A percentile compares a stretch with the other conserved stretches of the same genome.
phyloP scores from a whole-genome alignment of 805 yeast genomes.

The Isabelozyma rhagii region DNA sequence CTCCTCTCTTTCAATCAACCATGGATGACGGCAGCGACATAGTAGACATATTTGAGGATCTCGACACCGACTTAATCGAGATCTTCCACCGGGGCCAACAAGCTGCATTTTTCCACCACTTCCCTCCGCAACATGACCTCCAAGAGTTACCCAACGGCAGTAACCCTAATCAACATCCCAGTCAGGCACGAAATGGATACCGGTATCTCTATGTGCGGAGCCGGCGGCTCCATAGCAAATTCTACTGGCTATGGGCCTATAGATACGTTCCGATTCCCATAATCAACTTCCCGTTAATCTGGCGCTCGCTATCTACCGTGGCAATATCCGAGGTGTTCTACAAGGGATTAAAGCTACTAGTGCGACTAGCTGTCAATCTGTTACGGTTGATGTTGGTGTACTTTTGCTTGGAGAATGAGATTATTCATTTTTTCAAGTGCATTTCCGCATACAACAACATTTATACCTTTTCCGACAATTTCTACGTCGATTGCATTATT shows the following conservation, averaged over 20 bases:
- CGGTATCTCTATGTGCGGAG: neutral
- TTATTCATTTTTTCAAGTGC: neutral
- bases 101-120: conserved; percentile 8
- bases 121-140: neutral
- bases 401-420: neutral
- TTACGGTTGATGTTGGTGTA: neutral
- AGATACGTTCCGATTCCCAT: conserved; percentile 16
- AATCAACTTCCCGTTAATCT: conserved; percentile 13
- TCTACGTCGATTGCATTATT: conserved; percentile 25
- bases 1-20: neutral
- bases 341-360: neutral
- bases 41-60: conserved; percentile 17
- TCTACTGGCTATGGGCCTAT: conserved; percentile 12
- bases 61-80: conserved; percentile 18
- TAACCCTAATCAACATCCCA: neutral
- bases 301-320: conserved; percentile 3
- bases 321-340: conserved; percentile 1
- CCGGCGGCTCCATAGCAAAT: neutral
- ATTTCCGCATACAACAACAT: conserved; percentile 22
- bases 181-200: neutral
- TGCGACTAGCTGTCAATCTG: neutral
- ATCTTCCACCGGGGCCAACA: conserved; percentile 13
- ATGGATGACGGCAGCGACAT: conserved; percentile 1
- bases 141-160: neutral
- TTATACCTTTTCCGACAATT: conserved; percentile 26